phyloP scores from a whole-genome alignment of 345 rosid species.

The Euphorbia pulcherrima region DNA sequence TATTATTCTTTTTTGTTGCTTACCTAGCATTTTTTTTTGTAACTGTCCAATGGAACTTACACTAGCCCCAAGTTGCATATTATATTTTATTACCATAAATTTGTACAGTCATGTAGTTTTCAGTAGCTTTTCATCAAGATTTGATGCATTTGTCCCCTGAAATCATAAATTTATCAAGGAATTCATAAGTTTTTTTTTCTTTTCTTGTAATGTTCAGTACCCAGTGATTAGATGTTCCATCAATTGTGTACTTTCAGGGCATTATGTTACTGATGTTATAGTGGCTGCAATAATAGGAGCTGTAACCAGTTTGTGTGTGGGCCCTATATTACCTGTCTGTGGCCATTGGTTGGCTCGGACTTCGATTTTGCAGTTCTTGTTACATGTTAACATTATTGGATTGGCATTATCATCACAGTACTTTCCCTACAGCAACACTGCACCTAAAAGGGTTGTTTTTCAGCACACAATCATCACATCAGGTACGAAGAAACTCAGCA shows the following conservation, averaged over 20 bases:
- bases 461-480: conserved; percentile 69
- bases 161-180: too few relatives aligned
- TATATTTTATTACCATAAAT: background rate
- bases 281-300: conserved; percentile 70
- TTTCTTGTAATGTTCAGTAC: background rate
- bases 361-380: conserved; percentile 61
- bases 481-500: conserved; percentile 49
- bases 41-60: background rate
- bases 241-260: conserved; percentile 51
- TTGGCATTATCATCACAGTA: conserved; percentile 82
- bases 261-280: conserved; percentile 59
- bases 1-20: too few relatives aligned
- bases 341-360: conserved; percentile 77
- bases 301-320: conserved; percentile 73
- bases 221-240: background rate
- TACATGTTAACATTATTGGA: conserved; percentile 61
- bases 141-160: background rate
- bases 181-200: too few relatives aligned
- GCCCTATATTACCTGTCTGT: conserved; percentile 73
- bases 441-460: conserved; percentile 86
- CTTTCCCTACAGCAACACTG: conserved; percentile 82
- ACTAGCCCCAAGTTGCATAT: background rate
- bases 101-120: background rate
- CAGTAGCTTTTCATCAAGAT: background rate
- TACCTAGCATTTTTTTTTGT: too few relatives aligned